Evolutionary conservation across 2,329 filamentous ascomycete species (phyloP).

Genomic region (Trichoderma gracile): DNA sequence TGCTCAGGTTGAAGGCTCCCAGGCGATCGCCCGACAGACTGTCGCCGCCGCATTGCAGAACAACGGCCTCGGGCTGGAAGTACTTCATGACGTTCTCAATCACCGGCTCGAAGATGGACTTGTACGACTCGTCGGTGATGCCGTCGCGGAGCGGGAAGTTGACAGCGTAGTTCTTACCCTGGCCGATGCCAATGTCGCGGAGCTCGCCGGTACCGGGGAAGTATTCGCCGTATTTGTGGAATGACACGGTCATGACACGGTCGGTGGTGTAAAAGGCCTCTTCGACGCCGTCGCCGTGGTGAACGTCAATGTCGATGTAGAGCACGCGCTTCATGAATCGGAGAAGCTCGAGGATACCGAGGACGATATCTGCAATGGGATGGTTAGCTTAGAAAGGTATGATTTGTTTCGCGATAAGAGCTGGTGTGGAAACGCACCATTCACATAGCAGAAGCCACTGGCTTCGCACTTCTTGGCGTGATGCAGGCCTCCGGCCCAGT

Average conservation of each 20-base stretch:
- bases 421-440: slow-evolving; percentile 57
- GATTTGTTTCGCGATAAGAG: neutral
- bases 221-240: slow-evolving; percentile 96
- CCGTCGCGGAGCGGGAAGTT: slow-evolving; percentile 92
- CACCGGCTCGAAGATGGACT: slow-evolving; percentile 87
- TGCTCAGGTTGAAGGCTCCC: slow-evolving; percentile 96
- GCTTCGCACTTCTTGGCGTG: slow-evolving; percentile 97
- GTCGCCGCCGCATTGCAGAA: slow-evolving; percentile 94
- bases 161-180: slow-evolving; percentile 84
- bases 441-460: slow-evolving; percentile 97
- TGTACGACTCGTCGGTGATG: slow-evolving; percentile 87
- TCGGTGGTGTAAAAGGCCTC: slow-evolving; percentile 93
- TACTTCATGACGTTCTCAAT: slow-evolving; percentile 83
- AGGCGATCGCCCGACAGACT: slow-evolving; percentile 91
- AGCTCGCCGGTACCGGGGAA: slow-evolving; percentile 91
- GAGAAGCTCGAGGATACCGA: slow-evolving; percentile 89
- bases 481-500: slow-evolving; percentile 96
- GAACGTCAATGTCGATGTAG: slow-evolving; percentile 95
- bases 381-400: slow-evolving; percentile 11
- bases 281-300: slow-evolving; percentile 90
- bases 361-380: slow-evolving; percentile 73
- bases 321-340: slow-evolving; percentile 92
- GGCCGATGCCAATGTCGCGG: slow-evolving; percentile 81
- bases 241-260: slow-evolving; percentile 88
- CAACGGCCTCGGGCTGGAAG: slow-evolving; percentile 88